Evolutionary conservation across 163 green algal species (phyloP).

Genomic region (Smithsoniella earleae): DNA sequence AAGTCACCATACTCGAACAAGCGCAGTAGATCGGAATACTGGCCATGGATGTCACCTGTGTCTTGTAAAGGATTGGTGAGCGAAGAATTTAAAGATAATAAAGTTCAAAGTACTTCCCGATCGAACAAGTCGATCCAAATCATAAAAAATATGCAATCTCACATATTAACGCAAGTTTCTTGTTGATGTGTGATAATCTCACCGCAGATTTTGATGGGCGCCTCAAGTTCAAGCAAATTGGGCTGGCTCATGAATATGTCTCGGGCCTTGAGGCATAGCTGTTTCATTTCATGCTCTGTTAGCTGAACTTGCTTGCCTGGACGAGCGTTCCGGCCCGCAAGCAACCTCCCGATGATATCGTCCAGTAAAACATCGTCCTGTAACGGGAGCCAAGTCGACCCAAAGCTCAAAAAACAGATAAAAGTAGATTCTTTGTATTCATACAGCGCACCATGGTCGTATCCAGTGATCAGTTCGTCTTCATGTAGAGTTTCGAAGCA

Average conservation of each 20-base stretch:
- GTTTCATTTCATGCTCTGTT: slow-evolving; percentile 84
- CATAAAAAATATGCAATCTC: neutral
- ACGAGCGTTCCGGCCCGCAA: slow-evolving; percentile 78
- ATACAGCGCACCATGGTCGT: neutral
- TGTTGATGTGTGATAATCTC: slow-evolving; percentile 28
- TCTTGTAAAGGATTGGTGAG: neutral
- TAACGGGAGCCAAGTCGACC: slow-evolving; percentile 12
- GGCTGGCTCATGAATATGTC: slow-evolving; percentile 95
- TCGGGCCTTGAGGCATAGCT: slow-evolving; percentile 87
- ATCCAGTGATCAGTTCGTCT: neutral
- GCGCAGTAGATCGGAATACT: slow-evolving; percentile 94
- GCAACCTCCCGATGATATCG: slow-evolving; percentile 88
- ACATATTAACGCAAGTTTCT: neutral
- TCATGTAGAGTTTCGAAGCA: neutral
- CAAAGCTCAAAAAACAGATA: neutral
- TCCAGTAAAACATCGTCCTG: slow-evolving; percentile 67
- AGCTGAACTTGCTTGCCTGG: slow-evolving; percentile 91
- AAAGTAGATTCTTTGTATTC: neutral
- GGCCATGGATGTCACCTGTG: slow-evolving; percentile 96
- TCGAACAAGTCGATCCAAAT: neutral
- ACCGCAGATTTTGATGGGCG: slow-evolving; percentile 98
- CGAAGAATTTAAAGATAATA: neutral
- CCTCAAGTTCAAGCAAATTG: slow-evolving; percentile 94
- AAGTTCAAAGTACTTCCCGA: neutral
- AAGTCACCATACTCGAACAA: slow-evolving; percentile 99